Evolutionary conservation across 345 rosid genomes (phyloP).

Genomic region (Linum tenue): DNA sequence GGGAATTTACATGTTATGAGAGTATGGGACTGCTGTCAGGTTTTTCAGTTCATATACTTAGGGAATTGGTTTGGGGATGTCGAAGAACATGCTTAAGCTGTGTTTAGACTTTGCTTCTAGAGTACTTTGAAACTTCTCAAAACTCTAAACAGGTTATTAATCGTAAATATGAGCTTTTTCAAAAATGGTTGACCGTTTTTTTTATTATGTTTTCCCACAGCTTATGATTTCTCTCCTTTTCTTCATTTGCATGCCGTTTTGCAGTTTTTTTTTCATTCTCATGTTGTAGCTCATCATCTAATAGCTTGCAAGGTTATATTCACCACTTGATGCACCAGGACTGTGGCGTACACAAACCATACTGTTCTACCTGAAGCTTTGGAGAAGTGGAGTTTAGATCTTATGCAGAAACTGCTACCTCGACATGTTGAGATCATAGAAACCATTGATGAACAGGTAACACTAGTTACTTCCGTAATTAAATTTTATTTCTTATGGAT

Average conservation of each 20-base stretch:
- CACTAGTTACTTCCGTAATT: conserved; percentile 6
- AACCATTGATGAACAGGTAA: conserved; percentile 75
- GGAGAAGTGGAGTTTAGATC: conserved; percentile 87
- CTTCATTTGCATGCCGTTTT: not conserved
- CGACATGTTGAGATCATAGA: conserved; percentile 74
- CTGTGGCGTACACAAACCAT: conserved; percentile 81
- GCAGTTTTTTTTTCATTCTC: not conserved
- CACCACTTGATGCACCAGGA: conserved; percentile 29
- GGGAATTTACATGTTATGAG: not conserved
- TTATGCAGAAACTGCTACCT: conserved; percentile 66
- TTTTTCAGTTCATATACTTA: not conserved
- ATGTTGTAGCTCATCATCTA: not conserved
- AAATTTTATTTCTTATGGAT: not conserved
- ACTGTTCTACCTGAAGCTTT: conserved; percentile 79
- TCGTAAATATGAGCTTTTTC: not conserved
- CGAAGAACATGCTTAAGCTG: not conserved
- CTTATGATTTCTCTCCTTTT: not conserved
- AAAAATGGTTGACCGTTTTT: not conserved
- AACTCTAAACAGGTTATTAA: not conserved
- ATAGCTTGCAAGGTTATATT: not conserved
- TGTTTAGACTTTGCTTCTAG: not conserved
- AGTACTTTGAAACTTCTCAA: not conserved
- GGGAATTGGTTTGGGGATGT: not conserved
- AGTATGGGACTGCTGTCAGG: not conserved
- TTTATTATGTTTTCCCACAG: not conserved